Percentiles rank a stretch among this genome's conserved stretches.
Evolutionary conservation across 2,329 filamentous ascomycete species (phyloP).

Genomic region (Corniculantispora saksenae): DNA sequence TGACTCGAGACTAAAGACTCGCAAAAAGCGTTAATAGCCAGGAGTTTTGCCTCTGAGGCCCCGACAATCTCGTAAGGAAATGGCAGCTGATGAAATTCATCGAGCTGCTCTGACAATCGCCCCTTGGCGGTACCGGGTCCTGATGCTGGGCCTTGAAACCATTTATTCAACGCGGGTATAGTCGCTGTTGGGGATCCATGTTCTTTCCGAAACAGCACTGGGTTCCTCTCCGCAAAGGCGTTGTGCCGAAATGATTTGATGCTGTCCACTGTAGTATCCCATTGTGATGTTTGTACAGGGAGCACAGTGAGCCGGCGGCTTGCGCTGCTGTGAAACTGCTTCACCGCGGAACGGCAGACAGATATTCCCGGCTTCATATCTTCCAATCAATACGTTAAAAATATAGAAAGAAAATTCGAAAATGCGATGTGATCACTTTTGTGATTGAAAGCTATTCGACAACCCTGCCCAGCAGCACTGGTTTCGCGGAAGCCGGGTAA

Average conservation of each 20-base stretch:
- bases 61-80: constrained; percentile 44
- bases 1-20: constrained; percentile 30
- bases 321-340: constrained; percentile 6
- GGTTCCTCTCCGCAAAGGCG: constrained; percentile 54
- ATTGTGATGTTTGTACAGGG: constrained; percentile 1
- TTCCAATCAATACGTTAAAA: not conserved
- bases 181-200: constrained; percentile 34
- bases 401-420: not conserved
- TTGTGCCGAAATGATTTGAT: constrained; percentile 51
- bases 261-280: constrained; percentile 17
- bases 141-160: constrained; percentile 46
- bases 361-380: not conserved
- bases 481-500: constrained; percentile 18
- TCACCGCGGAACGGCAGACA: not conserved
- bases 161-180: constrained; percentile 11
- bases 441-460: not conserved
- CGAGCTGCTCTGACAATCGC: constrained; percentile 48
- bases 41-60: constrained; percentile 22
- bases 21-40: constrained; percentile 29
- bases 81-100: constrained; percentile 30
- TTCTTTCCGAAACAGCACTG: constrained; percentile 50
- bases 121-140: constrained; percentile 45
- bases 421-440: not conserved
- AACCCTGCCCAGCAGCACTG: not conserved
- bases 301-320: constrained; percentile 10